Percentiles rank a stretch among this genome's conserved stretches.
These are phyloP conservation scores for Gentiana straminea DNA, from an alignment of 257 asterid species.

Conservation along the genomic window DNA sequence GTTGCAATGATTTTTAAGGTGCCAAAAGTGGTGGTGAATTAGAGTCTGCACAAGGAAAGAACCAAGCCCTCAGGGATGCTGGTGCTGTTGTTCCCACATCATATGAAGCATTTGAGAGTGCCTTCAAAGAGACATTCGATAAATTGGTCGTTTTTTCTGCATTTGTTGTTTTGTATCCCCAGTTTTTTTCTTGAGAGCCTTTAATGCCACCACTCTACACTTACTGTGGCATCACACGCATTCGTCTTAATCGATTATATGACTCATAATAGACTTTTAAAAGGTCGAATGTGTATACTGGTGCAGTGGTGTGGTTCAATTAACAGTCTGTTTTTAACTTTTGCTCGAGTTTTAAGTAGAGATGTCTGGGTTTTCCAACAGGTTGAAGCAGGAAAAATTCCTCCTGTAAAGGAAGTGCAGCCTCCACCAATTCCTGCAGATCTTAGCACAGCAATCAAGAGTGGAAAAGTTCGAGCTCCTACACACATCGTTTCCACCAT, in stretches of 20 bases:
- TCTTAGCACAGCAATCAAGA: slow-evolving; percentile 79
- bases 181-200: slow-evolving; percentile 3
- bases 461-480: slow-evolving; percentile 99
- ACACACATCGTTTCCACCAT: slow-evolving; percentile 96
- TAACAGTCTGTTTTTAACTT: slow-evolving; percentile 4
- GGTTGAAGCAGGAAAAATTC: slow-evolving; percentile 63
- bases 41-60: slow-evolving; percentile 99
- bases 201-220: neutral
- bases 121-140: slow-evolving; percentile 66
- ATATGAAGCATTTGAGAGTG: slow-evolving; percentile 80
- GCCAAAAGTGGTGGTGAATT: slow-evolving; percentile 99
- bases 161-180: slow-evolving; percentile 1
- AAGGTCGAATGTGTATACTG: too few relatives aligned
- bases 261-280: too few relatives aligned
- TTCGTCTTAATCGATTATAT: too few relatives aligned
- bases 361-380: slow-evolving; percentile 21
- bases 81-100: slow-evolving; percentile 98
- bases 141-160: slow-evolving; percentile 45
- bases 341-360: slow-evolving; percentile 5
- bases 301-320: too few relatives aligned
- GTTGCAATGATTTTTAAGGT: slow-evolving; percentile 40
- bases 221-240: too few relatives aligned
- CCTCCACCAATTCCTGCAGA: slow-evolving; percentile 99
- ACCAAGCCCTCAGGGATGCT: slow-evolving; percentile 85
- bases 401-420: slow-evolving; percentile 73